phyloP scores from a whole-genome alignment of 1,139 yeast genomes.

The Yamadazyma epiphylla region DNA sequence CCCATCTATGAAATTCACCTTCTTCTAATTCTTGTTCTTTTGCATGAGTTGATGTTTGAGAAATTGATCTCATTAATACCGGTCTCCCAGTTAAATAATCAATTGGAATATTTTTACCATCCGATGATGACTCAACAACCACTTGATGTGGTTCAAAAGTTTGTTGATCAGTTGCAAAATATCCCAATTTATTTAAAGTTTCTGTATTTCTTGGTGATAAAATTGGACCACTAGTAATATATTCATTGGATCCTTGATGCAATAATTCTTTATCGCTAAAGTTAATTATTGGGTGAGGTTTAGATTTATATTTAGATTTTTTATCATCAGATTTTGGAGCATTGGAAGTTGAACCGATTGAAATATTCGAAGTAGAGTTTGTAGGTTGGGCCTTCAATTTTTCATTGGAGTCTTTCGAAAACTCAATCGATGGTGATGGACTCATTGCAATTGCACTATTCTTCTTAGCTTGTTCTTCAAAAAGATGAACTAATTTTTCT shows the following conservation, averaged over 20 bases:
- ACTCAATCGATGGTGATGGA: conserved; percentile 20
- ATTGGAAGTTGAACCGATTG: background rate
- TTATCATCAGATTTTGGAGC: background rate
- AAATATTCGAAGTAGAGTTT: background rate
- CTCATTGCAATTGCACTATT: conserved; percentile 16
- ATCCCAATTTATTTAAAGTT: conserved; percentile 19
- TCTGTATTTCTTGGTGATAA: conserved; percentile 40
- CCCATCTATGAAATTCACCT: conserved; percentile 87
- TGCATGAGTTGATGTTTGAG: conserved; percentile 65
- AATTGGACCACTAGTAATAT: conserved; percentile 53
- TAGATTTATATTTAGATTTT: background rate
- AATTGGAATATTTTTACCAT: conserved; percentile 53
- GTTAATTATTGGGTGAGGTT: conserved; percentile 8
- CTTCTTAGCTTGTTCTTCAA: conserved; percentile 37
- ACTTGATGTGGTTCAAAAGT: conserved; percentile 62
- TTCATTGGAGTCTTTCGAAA: background rate
- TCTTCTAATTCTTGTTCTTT: conserved; percentile 84
- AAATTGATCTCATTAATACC: conserved; percentile 57
- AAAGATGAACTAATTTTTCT: conserved; percentile 40
- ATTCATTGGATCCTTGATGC: conserved; percentile 49
- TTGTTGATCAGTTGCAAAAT: conserved; percentile 21
- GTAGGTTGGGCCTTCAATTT: conserved; percentile 1
- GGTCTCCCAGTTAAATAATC: conserved; percentile 73
- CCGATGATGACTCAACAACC: conserved; percentile 55
- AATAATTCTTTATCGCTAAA: conserved; percentile 22